phyloP scores from a whole-genome alignment of 176 grass and related monocot species.

The Musa acuminata region DNA sequence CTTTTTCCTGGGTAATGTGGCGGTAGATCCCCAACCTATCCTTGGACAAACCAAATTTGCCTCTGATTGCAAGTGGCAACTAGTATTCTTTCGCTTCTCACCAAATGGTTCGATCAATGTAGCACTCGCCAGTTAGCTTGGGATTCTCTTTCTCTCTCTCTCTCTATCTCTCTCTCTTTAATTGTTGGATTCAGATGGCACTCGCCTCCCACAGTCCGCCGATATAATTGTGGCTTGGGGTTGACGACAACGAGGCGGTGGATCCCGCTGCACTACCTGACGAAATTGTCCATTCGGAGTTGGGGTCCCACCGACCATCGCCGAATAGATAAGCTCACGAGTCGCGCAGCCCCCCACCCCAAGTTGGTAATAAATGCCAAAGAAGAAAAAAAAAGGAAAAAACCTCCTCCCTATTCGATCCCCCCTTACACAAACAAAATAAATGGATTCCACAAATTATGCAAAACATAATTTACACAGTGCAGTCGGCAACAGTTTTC shows the following conservation, averaged over 20 bases:
- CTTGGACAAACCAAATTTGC: background rate
- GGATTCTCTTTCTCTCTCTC: background rate
- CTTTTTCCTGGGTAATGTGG: background rate
- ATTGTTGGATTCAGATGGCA: no score
- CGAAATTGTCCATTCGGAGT: background rate
- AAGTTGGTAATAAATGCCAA: background rate
- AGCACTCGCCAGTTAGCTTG: background rate
- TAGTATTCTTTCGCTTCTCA: background rate
- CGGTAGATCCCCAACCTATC: background rate
- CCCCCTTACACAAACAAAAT: background rate
- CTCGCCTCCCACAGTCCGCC: no score
- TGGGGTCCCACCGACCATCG: background rate
- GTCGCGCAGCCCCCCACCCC: background rate
- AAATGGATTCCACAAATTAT: no score
- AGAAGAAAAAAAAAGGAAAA: no score
- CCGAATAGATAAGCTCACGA: background rate
- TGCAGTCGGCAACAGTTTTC: no score
- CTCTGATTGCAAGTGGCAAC: background rate
- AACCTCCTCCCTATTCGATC: background rate
- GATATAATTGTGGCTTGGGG: background rate
- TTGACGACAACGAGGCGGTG: background rate
- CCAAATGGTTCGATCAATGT: no score
- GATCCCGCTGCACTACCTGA: background rate
- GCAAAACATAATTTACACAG: no score
- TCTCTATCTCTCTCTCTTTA: no score